Base-by-base conservation (phyloP, 2,329 filamentous ascomycete genomes). In the Gremmenia infestans region DNA sequence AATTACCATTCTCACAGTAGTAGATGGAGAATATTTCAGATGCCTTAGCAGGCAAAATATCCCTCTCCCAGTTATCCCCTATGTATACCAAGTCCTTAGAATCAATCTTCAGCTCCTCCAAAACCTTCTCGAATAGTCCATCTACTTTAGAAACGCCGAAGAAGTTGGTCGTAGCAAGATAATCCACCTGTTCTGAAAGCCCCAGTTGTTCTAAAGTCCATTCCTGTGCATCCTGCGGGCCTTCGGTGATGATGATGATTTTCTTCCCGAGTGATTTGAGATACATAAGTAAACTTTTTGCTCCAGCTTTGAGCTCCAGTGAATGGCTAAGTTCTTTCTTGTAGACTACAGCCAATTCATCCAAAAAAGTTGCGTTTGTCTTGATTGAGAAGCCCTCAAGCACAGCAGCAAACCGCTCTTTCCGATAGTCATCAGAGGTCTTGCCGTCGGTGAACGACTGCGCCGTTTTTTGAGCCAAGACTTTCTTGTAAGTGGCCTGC, bases 141-240 rank as follows among this genome's bases (percentile, higher is more conserved):
- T 71, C 66, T 2, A 64, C 56, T 52, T 73, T 73, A 5, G 70
- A 63, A 22, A 54, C 59, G 2, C 68, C 62, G 32, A 71, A 14
- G 35, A 66, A 58, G 53, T 71, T 73, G 0, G 70, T 71, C 1
- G 71, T 72, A 2, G 68, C 63, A 1, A 74, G 59, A 17, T 65
- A 54, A 55, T 74, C 68, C 15, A 71, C 51, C 8, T 25, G 37
- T 7, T 17, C 12, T 36, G 63, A 67, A 0, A 55, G 40, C 40
- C 19, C 35, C 12, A 76, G 63, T n/a, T 68, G 60, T 14, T 62
- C 48, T 1, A 77, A 43, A 0, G 76, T 76, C 63, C 75, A 72
- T 58, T 74, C 68, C 53, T 80, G 76, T 2, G 75, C 72, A 63
- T 79, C 77, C 40, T 74, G 70, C 0, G 75, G 77, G 0, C 76